Base-by-base conservation (phyloP, 2,329 filamentous ascomycete genomes). In the Tolypocladium guangdongense region DNA sequence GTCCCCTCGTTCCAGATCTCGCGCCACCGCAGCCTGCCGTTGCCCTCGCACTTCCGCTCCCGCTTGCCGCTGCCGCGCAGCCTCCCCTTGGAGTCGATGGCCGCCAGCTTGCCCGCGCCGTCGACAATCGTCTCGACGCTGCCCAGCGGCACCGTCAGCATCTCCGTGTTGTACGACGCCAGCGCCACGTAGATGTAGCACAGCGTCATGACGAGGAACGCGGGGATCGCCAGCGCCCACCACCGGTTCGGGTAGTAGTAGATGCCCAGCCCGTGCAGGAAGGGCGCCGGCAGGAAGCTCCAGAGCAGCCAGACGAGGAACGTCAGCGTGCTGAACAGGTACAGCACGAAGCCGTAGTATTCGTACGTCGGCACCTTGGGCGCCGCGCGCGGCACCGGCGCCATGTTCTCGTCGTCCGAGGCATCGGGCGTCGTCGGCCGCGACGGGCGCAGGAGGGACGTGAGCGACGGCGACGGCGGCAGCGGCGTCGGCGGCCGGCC, bases 311-410 rank as follows among this genome's bases (percentile, higher is more conserved):
- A 87, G 64, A 81, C 77, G 66, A 87, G 75, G 67, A 97, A 97
- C 2, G 83, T 83, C 51, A 93, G 76, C 24, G 86, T 89, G 57
- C 87, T 91, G 65, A 92, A 89, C 39, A 99, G 80, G 73, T 99
- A 97, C 50, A 99, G 81, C 52, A 95, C 92, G 72, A 99, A 99
- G 67, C 93, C 93, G 68, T 97, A 97, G 80, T 97, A 99, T 68
- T 99, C 93, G 74, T 99, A 97, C 0, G 93, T 99, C n/a, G 93
- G 93, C 2, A 99, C 91, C 66, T 93, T 90, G 2, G 93, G 93
- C 52, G 86, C 86, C 2, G 90, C 91, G 53, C 90, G 86, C 7
- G 91, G 89, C 20, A 96, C 82, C 49, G 90, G 87, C 5, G 90
- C 89, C 18, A 96, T 82, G 38, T 87, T 80, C 62, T 97, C 92